Evolutionary conservation across 1,284 basidiomycete species (phyloP).

Genomic region (Trichosporon sp.): DNA sequence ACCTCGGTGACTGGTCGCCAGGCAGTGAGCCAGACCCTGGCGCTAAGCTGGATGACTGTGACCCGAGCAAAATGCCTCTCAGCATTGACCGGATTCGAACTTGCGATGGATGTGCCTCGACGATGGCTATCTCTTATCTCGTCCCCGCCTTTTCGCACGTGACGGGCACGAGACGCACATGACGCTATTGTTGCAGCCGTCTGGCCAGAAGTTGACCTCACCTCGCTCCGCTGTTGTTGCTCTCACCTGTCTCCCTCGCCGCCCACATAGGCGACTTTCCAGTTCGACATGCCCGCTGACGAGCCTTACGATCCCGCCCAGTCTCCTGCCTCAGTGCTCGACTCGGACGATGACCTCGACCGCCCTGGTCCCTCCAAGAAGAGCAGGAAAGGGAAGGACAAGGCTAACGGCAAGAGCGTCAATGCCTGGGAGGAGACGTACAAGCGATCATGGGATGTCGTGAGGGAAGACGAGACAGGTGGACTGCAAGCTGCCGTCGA

Average conservation of each 20-base stretch:
- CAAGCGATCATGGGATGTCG: conserved; percentile 92
- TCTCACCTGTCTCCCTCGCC: not conserved
- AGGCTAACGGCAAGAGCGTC: conserved; percentile 38
- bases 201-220: conserved; percentile 10
- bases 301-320: conserved; percentile 30
- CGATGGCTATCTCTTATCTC: not conserved
- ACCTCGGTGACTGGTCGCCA: not conserved
- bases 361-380: conserved; percentile 35
- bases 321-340: conserved; percentile 28
- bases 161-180: conserved; percentile 1
- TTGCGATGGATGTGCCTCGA: not conserved
- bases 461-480: conserved; percentile 92
- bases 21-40: not conserved
- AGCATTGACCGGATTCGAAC: not conserved
- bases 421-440: conserved; percentile 97
- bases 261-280: not conserved
- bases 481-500: conserved; percentile 88
- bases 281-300: conserved; percentile 27
- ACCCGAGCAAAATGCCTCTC: not conserved
- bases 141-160: not conserved
- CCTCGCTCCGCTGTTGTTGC: not conserved
- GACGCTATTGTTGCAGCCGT: conserved; percentile 1
- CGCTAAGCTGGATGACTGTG: not conserved
- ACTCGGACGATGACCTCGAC: conserved; percentile 36
- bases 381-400: conserved; percentile 24